These are phyloP conservation scores for Pseudotulostoma volvatum DNA, from an alignment of 495 filamentous ascomycete genomes.

Conservation along the genomic window DNA sequence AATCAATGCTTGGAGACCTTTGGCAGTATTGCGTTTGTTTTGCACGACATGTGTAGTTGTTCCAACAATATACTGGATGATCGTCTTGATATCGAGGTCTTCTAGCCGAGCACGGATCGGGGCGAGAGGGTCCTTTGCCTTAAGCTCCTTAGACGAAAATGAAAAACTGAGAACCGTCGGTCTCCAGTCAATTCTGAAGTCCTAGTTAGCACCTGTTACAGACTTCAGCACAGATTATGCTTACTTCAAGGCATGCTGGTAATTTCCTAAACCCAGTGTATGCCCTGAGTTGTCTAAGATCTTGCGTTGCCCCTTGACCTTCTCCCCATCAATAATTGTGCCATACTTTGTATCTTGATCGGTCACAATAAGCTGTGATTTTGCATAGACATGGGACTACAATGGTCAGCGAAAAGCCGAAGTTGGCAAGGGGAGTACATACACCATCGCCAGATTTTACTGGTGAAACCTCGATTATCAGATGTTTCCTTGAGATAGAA, in stretches of 20 bases:
- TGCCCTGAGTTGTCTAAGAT: constrained; percentile 40
- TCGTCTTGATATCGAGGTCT: constrained; percentile 72
- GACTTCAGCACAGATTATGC: not conserved
- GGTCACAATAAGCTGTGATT: constrained; percentile 46
- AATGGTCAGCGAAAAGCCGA: constrained; percentile 7
- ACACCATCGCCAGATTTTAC: constrained; percentile 58
- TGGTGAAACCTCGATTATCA: constrained; percentile 53
- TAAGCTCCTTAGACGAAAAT: constrained; percentile 57
- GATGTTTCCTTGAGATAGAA: constrained; percentile 77
- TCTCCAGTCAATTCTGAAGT: constrained; percentile 59
- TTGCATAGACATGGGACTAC: constrained; percentile 35
- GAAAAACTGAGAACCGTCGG: constrained; percentile 70
- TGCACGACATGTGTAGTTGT: constrained; percentile 78
- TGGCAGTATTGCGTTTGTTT: constrained; percentile 76
- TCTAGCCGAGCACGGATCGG: constrained; percentile 49
- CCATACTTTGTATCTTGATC: constrained; percentile 66
- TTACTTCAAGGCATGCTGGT: constrained; percentile 35
- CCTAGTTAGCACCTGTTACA: not conserved
- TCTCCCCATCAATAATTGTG: constrained; percentile 56
- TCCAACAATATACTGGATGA: constrained; percentile 48
- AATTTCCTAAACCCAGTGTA: constrained; percentile 49
- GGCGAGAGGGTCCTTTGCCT: constrained; percentile 47
- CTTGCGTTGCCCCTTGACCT: constrained; percentile 39
- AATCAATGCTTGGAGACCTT: constrained; percentile 74
- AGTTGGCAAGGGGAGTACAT: constrained; percentile 11